phyloP scores from a whole-genome alignment of 2,329 filamentous ascomycete species.

The Penicillium decumbens region DNA sequence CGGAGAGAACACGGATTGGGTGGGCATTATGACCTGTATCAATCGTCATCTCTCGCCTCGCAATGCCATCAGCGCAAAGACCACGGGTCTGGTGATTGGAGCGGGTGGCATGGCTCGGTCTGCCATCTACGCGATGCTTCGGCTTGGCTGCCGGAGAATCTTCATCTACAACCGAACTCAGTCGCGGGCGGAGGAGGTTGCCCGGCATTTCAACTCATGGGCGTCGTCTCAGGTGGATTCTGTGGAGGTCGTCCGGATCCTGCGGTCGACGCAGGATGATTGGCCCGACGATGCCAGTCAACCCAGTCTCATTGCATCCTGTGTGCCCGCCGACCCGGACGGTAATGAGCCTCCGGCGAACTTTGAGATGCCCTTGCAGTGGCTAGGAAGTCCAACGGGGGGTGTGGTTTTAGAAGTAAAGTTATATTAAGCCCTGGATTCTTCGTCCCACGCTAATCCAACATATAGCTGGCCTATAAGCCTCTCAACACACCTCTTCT shows the following conservation, averaged over 20 bases:
- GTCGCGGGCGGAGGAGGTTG: conserved; percentile 63
- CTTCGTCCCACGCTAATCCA: conserved; percentile 20
- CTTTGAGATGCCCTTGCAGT: conserved; percentile 64
- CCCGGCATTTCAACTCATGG: conserved; percentile 62
- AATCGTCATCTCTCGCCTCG: conserved; percentile 42
- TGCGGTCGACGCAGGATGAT: conserved; percentile 54
- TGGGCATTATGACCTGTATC: conserved; percentile 42
- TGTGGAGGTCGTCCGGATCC: conserved; percentile 45
- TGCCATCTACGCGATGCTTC: conserved; percentile 72
- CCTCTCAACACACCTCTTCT: conserved; percentile 67
- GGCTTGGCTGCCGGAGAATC: conserved; percentile 70
- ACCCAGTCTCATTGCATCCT: conserved; percentile 71
- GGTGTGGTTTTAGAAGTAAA: conserved; percentile 67
- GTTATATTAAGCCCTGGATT: not conserved
- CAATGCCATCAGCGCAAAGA: conserved; percentile 52
- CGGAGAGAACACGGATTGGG: conserved; percentile 45
- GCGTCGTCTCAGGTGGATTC: conserved; percentile 37
- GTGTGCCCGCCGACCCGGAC: conserved; percentile 67
- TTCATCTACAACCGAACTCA: conserved; percentile 68
- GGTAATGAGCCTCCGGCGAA: conserved; percentile 61
- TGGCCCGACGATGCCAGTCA: conserved; percentile 62
- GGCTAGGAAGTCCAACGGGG: conserved; percentile 68
- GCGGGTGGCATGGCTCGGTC: conserved; percentile 73
- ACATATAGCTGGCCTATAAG: conserved; percentile 56
- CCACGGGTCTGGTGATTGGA: conserved; percentile 53